Base-by-base conservation (phyloP, 208 protist genomes). In the Cochliopodium minus region DNA sequence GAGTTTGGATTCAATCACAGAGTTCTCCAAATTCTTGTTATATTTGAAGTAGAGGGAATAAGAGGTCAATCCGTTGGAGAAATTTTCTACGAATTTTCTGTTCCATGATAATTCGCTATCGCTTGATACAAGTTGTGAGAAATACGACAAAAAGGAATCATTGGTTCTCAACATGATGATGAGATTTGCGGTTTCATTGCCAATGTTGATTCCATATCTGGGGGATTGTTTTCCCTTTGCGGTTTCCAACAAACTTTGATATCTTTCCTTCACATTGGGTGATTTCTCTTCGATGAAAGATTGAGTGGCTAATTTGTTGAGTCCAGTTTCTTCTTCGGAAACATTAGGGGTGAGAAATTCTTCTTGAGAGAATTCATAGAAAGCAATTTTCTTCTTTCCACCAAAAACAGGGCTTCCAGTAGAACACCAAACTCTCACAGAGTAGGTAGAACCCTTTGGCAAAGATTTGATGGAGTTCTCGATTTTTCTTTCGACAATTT, bases 11-110 rank as follows among this genome's bases (percentile, higher is more conserved):
- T 20, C 64, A 61, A 59, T 74, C 71, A 52, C 70, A 61, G 11
- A 82, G 62, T n/a, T n/a, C 59, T 74, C 33, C 28, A 59, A 42
- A 5, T 30, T 61, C 4, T 61, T 66, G 20, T 70, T 67, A 51
- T 74, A 71, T 11, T 50, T 26, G 46, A 85, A 39, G 51, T 74
- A 66, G 54, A 85, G 77, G 46, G 55, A 68, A 69, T 87, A 87
- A 47, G 81, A 64, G 55, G 73, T 68, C 47, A 72, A 62, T 29
- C 72, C 76, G 67, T 84, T 87, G 43, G 75, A 65, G 67, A 87
- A 85, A 53, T 65, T 77, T 65, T 79, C 76, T 45, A 61, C 76
- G 29, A 71, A 65, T 72, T 42, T 43, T 81, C 69, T 57, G 73
- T 65, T 1, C 65, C 64, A n/a, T 67, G 66, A 34, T 65, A 42